Evolutionary conservation across 306 rosid species (phyloP).

Genomic region (Prunus mume): DNA sequence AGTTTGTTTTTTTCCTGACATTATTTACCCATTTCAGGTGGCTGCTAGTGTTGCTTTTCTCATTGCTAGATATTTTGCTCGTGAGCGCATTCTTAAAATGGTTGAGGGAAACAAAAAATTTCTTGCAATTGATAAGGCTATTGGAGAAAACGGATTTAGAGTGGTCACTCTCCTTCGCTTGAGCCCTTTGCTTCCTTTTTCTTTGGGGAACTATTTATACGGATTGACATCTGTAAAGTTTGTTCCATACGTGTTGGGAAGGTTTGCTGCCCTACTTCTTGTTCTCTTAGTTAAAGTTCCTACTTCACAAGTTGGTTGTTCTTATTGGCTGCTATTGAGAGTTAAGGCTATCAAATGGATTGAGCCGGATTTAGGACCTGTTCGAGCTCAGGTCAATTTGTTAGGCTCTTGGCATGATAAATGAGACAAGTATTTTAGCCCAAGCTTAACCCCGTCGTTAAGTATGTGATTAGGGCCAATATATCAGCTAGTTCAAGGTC

Average conservation of each 20-base stretch:
- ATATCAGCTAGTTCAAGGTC: neutral
- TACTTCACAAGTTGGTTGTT: neutral
- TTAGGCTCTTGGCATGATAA: neutral
- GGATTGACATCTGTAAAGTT: conserved; percentile 96
- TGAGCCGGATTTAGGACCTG: conserved; percentile 1
- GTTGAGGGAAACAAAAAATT: conserved; percentile 95
- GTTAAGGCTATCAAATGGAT: neutral
- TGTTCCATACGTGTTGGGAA: conserved; percentile 91
- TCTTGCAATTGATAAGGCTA: conserved; percentile 94
- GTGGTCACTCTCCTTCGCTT: conserved; percentile 94
- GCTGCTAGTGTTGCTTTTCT: conserved; percentile 95
- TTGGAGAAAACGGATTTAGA: conserved; percentile 90
- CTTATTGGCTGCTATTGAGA: neutral
- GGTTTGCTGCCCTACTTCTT: conserved; percentile 43
- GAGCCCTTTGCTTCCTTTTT: conserved; percentile 97
- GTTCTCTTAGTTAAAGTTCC: neutral
- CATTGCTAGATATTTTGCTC: conserved; percentile 96
- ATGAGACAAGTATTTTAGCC: neutral
- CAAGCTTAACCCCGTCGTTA: neutral
- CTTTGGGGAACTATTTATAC: conserved; percentile 90
- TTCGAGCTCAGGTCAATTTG: neutral
- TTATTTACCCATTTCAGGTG: conserved; percentile 50
- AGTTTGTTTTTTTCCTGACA: conserved; percentile 13
- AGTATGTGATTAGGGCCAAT: neutral
- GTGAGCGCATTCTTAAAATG: conserved; percentile 88